Evolutionary conservation across 2,329 filamentous ascomycete genomes (phyloP).

Genomic region (Colletotrichum higginsianum): DNA sequence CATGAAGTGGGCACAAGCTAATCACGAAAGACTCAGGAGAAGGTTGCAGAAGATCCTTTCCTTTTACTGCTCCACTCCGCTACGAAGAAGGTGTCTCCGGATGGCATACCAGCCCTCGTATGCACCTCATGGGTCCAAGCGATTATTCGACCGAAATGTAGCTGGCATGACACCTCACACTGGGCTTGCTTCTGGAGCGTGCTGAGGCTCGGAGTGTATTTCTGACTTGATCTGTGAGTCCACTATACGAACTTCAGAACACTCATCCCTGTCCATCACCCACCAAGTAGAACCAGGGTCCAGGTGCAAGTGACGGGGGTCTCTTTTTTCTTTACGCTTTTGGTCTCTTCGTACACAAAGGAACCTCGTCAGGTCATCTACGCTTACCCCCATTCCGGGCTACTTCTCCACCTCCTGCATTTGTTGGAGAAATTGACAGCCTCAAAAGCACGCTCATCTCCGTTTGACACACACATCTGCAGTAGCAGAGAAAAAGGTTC

Average conservation of each 20-base stretch:
- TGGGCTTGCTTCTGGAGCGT: too few species aligned
- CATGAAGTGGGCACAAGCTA: not conserved
- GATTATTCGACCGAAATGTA: too few species aligned
- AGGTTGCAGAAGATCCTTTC: not conserved
- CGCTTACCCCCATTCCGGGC: too few species aligned
- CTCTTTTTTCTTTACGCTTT: slow-evolving; percentile 24
- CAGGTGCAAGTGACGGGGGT: slow-evolving; percentile 36
- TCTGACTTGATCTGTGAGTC: not conserved
- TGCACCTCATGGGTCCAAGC: too few species aligned
- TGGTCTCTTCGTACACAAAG: slow-evolving; percentile 27
- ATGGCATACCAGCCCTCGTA: too few species aligned
- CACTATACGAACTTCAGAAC: slow-evolving; percentile 21
- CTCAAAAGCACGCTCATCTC: too few species aligned
- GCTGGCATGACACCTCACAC: too few species aligned
- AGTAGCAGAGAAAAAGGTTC: too few species aligned
- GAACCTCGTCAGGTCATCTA: slow-evolving; percentile 24
- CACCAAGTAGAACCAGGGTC: slow-evolving; percentile 14
- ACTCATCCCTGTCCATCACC: slow-evolving; percentile 22
- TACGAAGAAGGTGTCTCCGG: not conserved
- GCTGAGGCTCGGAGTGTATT: not conserved
- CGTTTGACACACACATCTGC: too few species aligned
- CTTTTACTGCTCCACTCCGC: not conserved
- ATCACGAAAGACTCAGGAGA: not conserved
- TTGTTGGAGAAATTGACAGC: too few species aligned
- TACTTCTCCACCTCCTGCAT: too few species aligned